Conservation (phyloP, 2,329 filamentous ascomycete genomes). For the Neofusicoccum ribis region DNA sequence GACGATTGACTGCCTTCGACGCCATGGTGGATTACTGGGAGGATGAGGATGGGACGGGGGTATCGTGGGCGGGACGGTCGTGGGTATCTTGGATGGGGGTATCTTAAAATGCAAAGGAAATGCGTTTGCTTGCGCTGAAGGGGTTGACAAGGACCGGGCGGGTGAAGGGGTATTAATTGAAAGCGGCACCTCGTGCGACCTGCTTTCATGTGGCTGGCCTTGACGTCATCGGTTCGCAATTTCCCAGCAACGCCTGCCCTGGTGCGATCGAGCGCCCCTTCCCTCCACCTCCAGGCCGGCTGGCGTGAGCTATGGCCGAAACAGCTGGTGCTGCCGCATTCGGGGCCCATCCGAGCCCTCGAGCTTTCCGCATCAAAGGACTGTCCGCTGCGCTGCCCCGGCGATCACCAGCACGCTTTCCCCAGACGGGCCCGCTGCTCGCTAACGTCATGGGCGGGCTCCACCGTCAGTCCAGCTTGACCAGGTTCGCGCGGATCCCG, state of each 20-base stretch:
- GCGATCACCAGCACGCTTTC: constrained; percentile 1
- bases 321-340: constrained; percentile 6
- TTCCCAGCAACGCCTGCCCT: constrained; percentile 6
- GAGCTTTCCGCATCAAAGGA: not conserved
- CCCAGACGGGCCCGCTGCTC: constrained; percentile 8
- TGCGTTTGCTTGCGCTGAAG: not conserved
- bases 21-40: not conserved
- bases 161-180: constrained; percentile 11
- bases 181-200: not conserved
- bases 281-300: not conserved
- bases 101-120: constrained; percentile 20
- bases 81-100: constrained; percentile 13
- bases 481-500: not conserved
- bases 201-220: constrained; percentile 11
- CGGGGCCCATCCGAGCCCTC: not conserved
- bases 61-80: not conserved
- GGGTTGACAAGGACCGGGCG: not conserved
- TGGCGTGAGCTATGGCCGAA: constrained; percentile 13
- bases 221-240: constrained; percentile 16
- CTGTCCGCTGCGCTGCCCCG: not conserved
- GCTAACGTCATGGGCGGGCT: constrained; percentile 10
- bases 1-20: constrained; percentile 62
- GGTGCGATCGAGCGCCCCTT: constrained; percentile 5
- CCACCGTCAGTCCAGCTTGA: not conserved
- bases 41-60: not conserved